Evolutionary conservation across 2,329 filamentous ascomycete species (phyloP).

Genomic region (Trichoderma endophyticum): DNA sequence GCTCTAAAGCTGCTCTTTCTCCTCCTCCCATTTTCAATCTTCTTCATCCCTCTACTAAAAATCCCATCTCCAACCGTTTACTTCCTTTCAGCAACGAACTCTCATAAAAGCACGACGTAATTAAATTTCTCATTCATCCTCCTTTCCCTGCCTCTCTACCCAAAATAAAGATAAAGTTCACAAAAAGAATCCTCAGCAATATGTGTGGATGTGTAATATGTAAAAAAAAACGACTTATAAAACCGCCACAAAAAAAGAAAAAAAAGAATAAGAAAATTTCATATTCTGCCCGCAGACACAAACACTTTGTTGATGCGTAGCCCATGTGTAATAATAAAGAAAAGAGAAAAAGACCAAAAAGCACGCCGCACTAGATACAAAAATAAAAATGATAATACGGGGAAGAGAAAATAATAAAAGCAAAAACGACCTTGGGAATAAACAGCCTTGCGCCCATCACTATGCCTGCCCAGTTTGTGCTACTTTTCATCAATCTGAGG

Average conservation of each 20-base stretch:
- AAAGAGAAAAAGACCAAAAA: neutral
- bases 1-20: neutral
- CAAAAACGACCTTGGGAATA: constrained; percentile 16
- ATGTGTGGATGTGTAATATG: neutral
- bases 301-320: constrained; percentile 10
- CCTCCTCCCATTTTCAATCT: neutral
- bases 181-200: neutral
- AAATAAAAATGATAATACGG: neutral
- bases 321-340: neutral
- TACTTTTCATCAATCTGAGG: neutral
- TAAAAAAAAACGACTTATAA: neutral
- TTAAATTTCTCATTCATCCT: neutral
- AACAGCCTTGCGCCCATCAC: constrained; percentile 16
- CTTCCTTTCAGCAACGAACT: neutral
- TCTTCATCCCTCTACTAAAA: neutral
- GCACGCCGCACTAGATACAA: constrained; percentile 8
- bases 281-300: constrained; percentile 4
- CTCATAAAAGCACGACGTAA: neutral
- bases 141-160: neutral
- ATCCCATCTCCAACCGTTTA: neutral
- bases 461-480: constrained; percentile 13
- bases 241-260: neutral
- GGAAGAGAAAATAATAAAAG: neutral
- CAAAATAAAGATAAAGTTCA: neutral
- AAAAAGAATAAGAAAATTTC: neutral